Conservation (phyloP, 2,329 filamentous ascomycete genomes). For the Neonectria coccinea region DNA sequence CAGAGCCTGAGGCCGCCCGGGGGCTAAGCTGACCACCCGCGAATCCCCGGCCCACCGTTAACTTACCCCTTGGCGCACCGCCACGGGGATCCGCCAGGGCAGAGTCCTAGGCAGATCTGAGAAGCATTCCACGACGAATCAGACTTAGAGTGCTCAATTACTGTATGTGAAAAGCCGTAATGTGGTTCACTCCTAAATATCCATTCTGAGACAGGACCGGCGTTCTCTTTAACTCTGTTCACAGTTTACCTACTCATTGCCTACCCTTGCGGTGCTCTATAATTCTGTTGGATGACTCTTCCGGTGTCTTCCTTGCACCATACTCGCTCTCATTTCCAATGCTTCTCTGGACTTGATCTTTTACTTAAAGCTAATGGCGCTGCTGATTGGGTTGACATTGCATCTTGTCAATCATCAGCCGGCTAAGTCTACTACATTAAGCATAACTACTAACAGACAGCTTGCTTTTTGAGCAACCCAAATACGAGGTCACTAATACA, state of each 20-base stretch:
- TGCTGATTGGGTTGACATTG: too few species aligned
- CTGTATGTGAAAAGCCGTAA: too few species aligned
- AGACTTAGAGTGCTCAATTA: background rate
- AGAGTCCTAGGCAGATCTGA: slow-evolving; percentile 19
- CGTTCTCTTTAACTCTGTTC: background rate
- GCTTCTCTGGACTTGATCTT: too few species aligned
- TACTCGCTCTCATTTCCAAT: too few species aligned
- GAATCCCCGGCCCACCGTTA: background rate
- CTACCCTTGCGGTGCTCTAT: background rate
- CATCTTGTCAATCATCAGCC: too few species aligned
- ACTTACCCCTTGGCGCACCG: slow-evolving; percentile 14
- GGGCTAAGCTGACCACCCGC: background rate
- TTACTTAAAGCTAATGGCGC: too few species aligned
- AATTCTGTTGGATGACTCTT: background rate
- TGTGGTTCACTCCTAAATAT: too few species aligned
- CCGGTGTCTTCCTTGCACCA: background rate
- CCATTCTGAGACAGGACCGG: background rate
- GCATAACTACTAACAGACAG: too few species aligned
- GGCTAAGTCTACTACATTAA: too few species aligned
- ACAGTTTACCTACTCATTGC: background rate
- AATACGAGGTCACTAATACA: too few species aligned
- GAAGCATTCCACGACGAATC: background rate
- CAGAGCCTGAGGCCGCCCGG: slow-evolving; percentile 1
- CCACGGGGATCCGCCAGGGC: slow-evolving; percentile 19
- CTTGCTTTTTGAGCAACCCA: too few species aligned